Conservation (phyloP, 2,329 filamentous ascomycete genomes). For the Atkinsonella hypoxylon region DNA sequence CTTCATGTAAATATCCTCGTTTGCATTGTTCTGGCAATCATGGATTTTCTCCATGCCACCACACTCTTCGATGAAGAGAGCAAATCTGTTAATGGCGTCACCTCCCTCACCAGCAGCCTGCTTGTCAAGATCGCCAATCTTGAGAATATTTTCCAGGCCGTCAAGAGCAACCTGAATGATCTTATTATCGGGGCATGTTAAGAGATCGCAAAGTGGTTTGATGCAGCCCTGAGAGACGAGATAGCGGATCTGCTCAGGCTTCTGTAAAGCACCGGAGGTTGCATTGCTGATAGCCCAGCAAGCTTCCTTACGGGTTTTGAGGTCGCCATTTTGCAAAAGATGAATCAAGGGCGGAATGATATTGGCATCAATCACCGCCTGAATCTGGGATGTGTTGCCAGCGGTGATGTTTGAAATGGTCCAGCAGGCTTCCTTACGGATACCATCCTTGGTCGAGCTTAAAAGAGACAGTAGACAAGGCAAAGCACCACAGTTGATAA, state of each 20-base stretch:
- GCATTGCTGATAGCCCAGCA: slow-evolving; percentile 99
- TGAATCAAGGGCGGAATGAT: slow-evolving; percentile 96
- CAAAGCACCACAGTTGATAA: slow-evolving; percentile 95
- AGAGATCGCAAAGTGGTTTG: slow-evolving; percentile 89
- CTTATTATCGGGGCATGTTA: slow-evolving; percentile 97
- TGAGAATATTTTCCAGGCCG: slow-evolving; percentile 96
- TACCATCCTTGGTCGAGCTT: slow-evolving; percentile 95
- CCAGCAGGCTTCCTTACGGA: slow-evolving; percentile 99
- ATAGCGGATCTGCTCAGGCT: slow-evolving; percentile 96
- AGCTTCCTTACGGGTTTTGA: slow-evolving; percentile 98
- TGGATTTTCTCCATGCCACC: slow-evolving; percentile 99
- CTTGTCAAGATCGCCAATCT: slow-evolving; percentile 98
- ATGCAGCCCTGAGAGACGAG: slow-evolving; percentile 90
- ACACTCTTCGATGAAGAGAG: slow-evolving; percentile 96
- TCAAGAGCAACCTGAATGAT: slow-evolving; percentile 98
- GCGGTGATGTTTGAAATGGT: slow-evolving; percentile 99
- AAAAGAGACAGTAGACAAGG: slow-evolving; percentile 86
- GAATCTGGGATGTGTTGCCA: slow-evolving; percentile 95
- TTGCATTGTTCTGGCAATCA: slow-evolving; percentile 99
- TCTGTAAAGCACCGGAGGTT: slow-evolving; percentile 92
- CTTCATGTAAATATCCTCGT: slow-evolving; percentile 99
- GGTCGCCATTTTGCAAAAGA: slow-evolving; percentile 87
- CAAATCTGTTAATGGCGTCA: slow-evolving; percentile 88
- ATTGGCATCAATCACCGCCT: slow-evolving; percentile 90
- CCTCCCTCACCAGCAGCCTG: slow-evolving; percentile 64